Percentiles rank a stretch among this genome's conserved stretches.
phyloP scores from a whole-genome alignment of 257 asterid genomes.

The Gentiana dahurica region DNA sequence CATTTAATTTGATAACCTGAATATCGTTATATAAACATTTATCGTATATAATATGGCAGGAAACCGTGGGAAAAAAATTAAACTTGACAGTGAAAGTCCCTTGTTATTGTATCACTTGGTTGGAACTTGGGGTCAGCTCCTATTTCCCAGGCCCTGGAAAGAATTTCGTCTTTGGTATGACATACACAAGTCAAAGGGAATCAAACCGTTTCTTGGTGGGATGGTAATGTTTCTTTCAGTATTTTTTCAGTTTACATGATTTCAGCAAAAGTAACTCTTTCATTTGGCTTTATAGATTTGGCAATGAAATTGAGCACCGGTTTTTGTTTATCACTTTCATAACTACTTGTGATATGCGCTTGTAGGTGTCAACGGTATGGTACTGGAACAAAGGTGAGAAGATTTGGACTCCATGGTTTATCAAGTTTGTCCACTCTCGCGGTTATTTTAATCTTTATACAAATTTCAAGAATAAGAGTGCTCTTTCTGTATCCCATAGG shows the following conservation, averaged over 20 bases:
- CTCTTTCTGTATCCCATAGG: slow-evolving; percentile 80
- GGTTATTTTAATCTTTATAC: slow-evolving; percentile 81
- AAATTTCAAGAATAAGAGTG: slow-evolving; percentile 65
- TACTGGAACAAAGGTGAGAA: slow-evolving; percentile 88
- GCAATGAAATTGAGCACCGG: neutral
- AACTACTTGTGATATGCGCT: slow-evolving; percentile 7
- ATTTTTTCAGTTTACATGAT: neutral
- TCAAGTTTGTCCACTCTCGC: slow-evolving; percentile 72
- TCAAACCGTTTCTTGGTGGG: slow-evolving; percentile 84
- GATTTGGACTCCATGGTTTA: slow-evolving; percentile 99
- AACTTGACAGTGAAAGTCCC: slow-evolving; percentile 45
- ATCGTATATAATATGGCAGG: slow-evolving; percentile 30
- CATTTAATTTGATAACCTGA: too few species aligned
- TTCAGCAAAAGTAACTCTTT: neutral
- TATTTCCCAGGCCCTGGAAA: slow-evolving; percentile 94
- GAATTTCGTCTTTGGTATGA: slow-evolving; percentile 94
- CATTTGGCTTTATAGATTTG: neutral
- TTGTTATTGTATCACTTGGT: slow-evolving; percentile 83
- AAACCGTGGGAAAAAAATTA: slow-evolving; percentile 82
- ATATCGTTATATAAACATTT: too few species aligned
- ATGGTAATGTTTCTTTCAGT: slow-evolving; percentile 42
- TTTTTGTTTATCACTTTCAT: neutral
- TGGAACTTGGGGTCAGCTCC: slow-evolving; percentile 99
- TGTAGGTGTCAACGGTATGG: slow-evolving; percentile 93
- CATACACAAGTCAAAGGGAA: slow-evolving; percentile 55